Conservation (phyloP, 129 eudicot species). For the Glebionis coronaria region DNA sequence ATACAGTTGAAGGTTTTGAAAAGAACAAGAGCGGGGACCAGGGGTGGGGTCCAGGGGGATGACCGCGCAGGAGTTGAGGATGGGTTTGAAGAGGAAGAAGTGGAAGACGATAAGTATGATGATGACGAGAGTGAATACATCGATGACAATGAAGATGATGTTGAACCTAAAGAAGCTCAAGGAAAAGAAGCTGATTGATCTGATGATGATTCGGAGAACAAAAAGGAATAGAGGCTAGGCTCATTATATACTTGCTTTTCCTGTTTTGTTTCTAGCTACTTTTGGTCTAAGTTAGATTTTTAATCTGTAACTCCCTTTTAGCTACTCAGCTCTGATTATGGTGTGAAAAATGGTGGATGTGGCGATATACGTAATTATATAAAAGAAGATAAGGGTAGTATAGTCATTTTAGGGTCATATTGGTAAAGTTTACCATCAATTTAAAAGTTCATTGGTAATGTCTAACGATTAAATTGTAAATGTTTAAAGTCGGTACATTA, state of each 20-base stretch:
- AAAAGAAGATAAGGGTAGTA: too few relatives aligned
- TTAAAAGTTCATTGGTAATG: too few relatives aligned
- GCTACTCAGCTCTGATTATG: too few relatives aligned
- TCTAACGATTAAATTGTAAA: too few relatives aligned
- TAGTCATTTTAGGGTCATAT: too few relatives aligned
- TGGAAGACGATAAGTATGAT: slow-evolving; percentile 70
- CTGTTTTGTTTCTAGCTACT: not conserved
- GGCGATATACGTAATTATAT: too few relatives aligned
- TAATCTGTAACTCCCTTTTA: too few relatives aligned
- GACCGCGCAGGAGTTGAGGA: slow-evolving; percentile 60
- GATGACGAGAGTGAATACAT: slow-evolving; percentile 92
- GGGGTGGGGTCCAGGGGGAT: slow-evolving; percentile 54
- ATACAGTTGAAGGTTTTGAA: slow-evolving; percentile 72
- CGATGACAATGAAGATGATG: slow-evolving; percentile 82
- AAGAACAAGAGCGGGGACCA: slow-evolving; percentile 66
- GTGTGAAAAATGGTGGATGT: too few relatives aligned
- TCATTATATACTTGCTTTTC: too few relatives aligned
- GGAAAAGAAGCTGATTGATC: slow-evolving; percentile 37
- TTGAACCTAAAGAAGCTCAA: slow-evolving; percentile 33
- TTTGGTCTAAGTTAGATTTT: slow-evolving; percentile 9
- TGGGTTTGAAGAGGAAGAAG: slow-evolving; percentile 76
- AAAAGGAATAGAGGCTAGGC: slow-evolving; percentile 46
- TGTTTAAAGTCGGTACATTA: too few relatives aligned
- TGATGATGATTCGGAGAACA: slow-evolving; percentile 48
- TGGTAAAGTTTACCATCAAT: too few relatives aligned